Base-by-base conservation (phyloP, 139 green algal genomes). In the Mychonastes homosphaera region DNA sequence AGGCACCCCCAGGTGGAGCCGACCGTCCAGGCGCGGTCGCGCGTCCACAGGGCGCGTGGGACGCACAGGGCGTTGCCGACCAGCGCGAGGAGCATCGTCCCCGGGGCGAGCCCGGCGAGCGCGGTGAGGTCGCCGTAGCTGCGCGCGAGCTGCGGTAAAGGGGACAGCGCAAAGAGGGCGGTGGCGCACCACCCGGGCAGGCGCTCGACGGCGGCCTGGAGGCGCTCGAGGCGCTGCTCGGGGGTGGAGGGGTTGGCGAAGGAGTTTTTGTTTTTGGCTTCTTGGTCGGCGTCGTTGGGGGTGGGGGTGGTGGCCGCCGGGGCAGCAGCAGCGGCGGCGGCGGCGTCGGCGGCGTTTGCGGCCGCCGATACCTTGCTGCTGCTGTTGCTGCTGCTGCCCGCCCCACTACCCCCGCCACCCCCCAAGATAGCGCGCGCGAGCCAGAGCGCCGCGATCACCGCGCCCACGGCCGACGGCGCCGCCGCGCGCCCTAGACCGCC, bases 51-150 rank as follows among this genome's bases (percentile, higher is more conserved):
- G 24, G 89, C 88, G 4, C 89, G 77, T 0, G 89, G 85, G 28
- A 95, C 71, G 83, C 95, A 95, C 27, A 92, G 73, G 15, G 63
- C 76, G 55, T 97, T 97, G 66, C 83, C 83, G 2, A 74, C 33
- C 63, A 85, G 79, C 1, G 75, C 86, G 44, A 96, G 76, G 60
- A 92, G 61, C 63, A 91, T 79, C 30, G 79, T 87, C 60, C 70
- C 74, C 27, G 86, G 58, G 0, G 71, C 82, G 27, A 90, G 58
- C 9, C 80, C 84, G 28, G 67, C 60, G 40, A 91, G 56, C 53
- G 69, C 77, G 32, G 62, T 54, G 0, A 86, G 81, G 48, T 88
- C 74, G 5, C 68, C 48, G 23, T 92, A 87, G 61, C 89, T 89
- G 21, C 65, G 67, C 47, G 85, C 76, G 59, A 83, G 66, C 53